These are phyloP conservation scores for Solanum lignicaule DNA, from an alignment of 257 asterid genomes.

Conservation along the genomic window DNA sequence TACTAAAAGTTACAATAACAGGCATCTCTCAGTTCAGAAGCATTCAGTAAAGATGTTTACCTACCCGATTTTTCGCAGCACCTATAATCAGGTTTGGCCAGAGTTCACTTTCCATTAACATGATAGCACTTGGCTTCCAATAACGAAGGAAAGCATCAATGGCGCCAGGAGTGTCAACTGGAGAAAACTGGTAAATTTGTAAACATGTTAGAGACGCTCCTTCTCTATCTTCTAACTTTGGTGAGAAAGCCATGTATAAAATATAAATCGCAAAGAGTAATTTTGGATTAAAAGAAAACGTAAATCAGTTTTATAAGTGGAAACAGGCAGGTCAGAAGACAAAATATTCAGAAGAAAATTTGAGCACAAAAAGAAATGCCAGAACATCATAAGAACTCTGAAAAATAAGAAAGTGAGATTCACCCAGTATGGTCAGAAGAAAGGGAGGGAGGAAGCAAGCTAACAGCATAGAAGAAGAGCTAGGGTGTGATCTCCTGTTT, in stretches of 20 bases:
- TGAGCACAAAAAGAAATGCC: not conserved
- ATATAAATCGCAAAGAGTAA: not conserved
- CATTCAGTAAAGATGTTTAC: conserved; percentile 5
- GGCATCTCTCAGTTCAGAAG: not conserved
- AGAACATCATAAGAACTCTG: not conserved
- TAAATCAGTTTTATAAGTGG: not conserved
- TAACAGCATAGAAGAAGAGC: not conserved
- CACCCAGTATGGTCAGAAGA: not conserved
- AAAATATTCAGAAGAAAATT: not conserved
- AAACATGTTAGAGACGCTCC: not conserved
- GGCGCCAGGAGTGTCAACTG: conserved; percentile 70
- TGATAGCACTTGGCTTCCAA: conserved; percentile 78
- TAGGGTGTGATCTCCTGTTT: not conserved
- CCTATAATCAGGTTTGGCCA: conserved; percentile 91
- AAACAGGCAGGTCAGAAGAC: not conserved
- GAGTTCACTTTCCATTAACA: conserved; percentile 82
- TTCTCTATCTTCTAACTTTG: not conserved
- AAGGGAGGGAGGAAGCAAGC: not conserved
- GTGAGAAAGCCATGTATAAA: not conserved
- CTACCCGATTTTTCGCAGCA: conserved; percentile 62
- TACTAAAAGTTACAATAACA: not conserved
- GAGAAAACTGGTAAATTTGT: conserved; percentile 65
- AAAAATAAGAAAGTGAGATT: not conserved
- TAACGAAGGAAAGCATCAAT: conserved; percentile 67
- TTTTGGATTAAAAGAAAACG: not conserved